Evolutionary conservation across 1,139 yeast genomes (phyloP).

Genomic region (Citeromyces siamensis): DNA sequence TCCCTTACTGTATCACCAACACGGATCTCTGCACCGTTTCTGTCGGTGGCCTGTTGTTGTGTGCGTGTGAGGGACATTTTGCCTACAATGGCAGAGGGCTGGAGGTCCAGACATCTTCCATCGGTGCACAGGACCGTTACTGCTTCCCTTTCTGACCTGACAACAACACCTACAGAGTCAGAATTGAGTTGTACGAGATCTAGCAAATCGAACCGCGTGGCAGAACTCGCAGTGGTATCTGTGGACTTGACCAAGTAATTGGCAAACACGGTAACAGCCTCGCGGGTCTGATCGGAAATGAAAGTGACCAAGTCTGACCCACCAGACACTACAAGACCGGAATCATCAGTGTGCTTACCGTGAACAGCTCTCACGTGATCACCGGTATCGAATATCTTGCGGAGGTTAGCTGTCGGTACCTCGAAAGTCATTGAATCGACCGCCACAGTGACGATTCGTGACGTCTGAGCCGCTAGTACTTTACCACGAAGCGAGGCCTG

Average conservation of each 20-base stretch:
- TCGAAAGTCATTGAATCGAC: constrained; percentile 43
- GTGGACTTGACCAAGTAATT: constrained; percentile 75
- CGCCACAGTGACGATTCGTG: constrained; percentile 48
- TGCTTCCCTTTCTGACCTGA: constrained; percentile 79
- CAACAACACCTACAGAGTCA: constrained; percentile 78
- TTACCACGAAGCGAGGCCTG: constrained; percentile 83
- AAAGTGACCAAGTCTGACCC: constrained; percentile 80
- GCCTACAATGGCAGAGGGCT: constrained; percentile 72
- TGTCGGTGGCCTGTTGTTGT: constrained; percentile 80
- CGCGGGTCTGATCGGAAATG: constrained; percentile 77
- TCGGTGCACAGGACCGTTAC: constrained; percentile 77
- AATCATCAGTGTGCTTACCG: constrained; percentile 87
- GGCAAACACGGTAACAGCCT: constrained; percentile 86
- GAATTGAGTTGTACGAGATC: constrained; percentile 87
- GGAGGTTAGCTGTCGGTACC: constrained; percentile 69
- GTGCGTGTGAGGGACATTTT: constrained; percentile 52
- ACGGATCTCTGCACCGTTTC: constrained; percentile 70
- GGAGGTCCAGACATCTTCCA: constrained; percentile 60
- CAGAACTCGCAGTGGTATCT: constrained; percentile 50
- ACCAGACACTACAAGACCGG: constrained; percentile 83
- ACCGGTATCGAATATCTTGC: constrained; percentile 83
- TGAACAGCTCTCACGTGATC: constrained; percentile 91
- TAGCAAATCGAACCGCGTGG: constrained; percentile 74
- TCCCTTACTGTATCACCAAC: constrained; percentile 92
- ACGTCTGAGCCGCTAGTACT: constrained; percentile 54